phyloP scores from a whole-genome alignment of 495 filamentous ascomycete genomes.

The Aspergillus ellipticus region DNA sequence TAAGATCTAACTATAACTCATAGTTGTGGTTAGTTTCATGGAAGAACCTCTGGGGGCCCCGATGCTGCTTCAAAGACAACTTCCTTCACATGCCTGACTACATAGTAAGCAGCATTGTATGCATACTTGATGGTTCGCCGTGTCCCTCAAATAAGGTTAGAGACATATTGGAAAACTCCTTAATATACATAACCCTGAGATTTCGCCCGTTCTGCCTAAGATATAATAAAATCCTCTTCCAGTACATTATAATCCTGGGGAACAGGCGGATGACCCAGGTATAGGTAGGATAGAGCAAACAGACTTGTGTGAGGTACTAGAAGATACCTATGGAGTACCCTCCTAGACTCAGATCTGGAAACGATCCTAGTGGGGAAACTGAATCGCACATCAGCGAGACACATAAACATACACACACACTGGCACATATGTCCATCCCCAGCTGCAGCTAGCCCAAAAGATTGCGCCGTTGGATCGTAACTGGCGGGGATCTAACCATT shows the following conservation, averaged over 20 bases:
- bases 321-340: slow-evolving; percentile 1
- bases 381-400: slow-evolving; percentile 20
- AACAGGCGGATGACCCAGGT: background rate
- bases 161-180: background rate
- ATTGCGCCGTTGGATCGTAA: slow-evolving; percentile 20
- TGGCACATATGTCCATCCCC: slow-evolving; percentile 2
- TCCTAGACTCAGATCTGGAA: slow-evolving; percentile 21
- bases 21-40: too few species aligned
- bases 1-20: background rate
- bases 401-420: background rate
- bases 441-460: slow-evolving; percentile 15
- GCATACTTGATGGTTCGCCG: background rate
- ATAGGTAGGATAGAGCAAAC: background rate
- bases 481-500: slow-evolving; percentile 18
- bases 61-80: background rate
- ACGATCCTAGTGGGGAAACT: slow-evolving; percentile 21
- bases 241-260: background rate
- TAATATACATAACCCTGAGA: background rate
- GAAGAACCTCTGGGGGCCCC: background rate
- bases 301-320: background rate
- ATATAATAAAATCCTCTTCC: too few species aligned
- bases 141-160: background rate
- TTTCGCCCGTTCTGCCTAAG: too few species aligned
- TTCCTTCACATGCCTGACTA: too few species aligned
- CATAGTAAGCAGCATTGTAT: background rate